Evolutionary conservation across 2,329 filamentous ascomycete species (phyloP).

Genomic region (Xylariaceae sp.): DNA sequence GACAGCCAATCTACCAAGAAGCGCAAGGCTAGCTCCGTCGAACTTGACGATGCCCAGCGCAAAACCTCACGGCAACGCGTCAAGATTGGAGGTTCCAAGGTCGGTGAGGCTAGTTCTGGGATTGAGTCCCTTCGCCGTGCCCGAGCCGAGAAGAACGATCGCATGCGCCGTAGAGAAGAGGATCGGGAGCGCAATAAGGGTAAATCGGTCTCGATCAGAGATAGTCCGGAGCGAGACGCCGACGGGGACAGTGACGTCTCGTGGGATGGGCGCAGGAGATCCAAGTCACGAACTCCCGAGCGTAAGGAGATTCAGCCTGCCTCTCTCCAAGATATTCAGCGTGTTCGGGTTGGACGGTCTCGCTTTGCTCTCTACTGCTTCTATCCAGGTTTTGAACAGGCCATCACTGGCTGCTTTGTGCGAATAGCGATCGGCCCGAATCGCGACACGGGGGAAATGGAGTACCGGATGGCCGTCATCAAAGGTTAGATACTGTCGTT

Average conservation of each 20-base stretch:
- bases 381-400: conserved; percentile 80
- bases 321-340: conserved; percentile 76
- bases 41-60: conserved; percentile 71
- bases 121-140: conserved; percentile 67
- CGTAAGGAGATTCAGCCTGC: conserved; percentile 65
- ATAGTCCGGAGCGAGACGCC: conserved; percentile 47
- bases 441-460: conserved; percentile 60
- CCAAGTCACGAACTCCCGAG: conserved; percentile 49
- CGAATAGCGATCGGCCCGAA: conserved; percentile 81
- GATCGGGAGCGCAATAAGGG: conserved; percentile 54
- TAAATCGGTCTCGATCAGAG: conserved; percentile 35
- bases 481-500: conserved; percentile 76
- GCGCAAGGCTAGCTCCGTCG: conserved; percentile 74
- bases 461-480: conserved; percentile 85
- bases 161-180: conserved; percentile 58
- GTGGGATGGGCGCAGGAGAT: conserved; percentile 55
- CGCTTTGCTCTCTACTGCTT: conserved; percentile 91
- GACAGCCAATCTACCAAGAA: conserved; percentile 60
- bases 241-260: conserved; percentile 78
- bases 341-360: conserved; percentile 75
- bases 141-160: conserved; percentile 61
- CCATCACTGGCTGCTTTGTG: conserved; percentile 78
- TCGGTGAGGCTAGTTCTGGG: conserved; percentile 63
- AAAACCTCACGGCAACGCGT: conserved; percentile 72
- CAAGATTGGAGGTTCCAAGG: conserved; percentile 60